Evolutionary conservation across 2,329 filamentous ascomycete genomes (phyloP), one percentile per base, ranked within the genome.

Genomic region (Zymoseptoria brevis): DNA sequence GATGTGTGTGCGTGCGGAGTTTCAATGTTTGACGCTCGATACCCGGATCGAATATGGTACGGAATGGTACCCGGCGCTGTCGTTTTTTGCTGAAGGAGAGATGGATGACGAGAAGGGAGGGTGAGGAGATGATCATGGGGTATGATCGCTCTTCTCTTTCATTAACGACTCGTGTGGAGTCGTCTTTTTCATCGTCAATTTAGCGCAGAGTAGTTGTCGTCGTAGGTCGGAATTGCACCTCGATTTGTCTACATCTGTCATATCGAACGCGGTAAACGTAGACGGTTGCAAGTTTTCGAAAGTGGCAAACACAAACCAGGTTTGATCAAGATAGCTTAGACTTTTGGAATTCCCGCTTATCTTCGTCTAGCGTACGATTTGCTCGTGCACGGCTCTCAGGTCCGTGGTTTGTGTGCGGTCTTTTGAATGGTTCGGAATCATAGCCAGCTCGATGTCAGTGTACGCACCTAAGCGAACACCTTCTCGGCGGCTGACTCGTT

Each of bases 401-500:
- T 6, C 3, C 13, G 6, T 16, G 4, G 5, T 16, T 16, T 2
- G 13, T 45, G 6, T 13, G n/a, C 35, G 16, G 1, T 1, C 35
- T n/a, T 45, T n/a, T n/a, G n/a, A n/a, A n/a, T n/a, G n/a, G n/a
- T n/a, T 7, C 16, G 1, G 4, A 45, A 1, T 7, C 35, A 45
- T 16, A 6, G 35, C 13, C 16, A 7, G 2, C 13, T 45, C 5
- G 7, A n/a, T 16, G n/a, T n/a, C 3, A 45, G 26, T 8, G 26
- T 2, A n/a, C 4, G 35, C 35, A n/a, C n/a, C 13, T 45, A 45
- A 45, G 16, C 58, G 9, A 64, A 57, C 8, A 67, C 61, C 26
- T 63, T 67, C 51, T 63, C 62, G 8, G 61, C 62, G 3, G 59
- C 54, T 7, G 58, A 60, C 57, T 59, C 64, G 29, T 54, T 63